Base-by-base conservation (phyloP, 495 filamentous ascomycete genomes). In the Xylaria venustula region DNA sequence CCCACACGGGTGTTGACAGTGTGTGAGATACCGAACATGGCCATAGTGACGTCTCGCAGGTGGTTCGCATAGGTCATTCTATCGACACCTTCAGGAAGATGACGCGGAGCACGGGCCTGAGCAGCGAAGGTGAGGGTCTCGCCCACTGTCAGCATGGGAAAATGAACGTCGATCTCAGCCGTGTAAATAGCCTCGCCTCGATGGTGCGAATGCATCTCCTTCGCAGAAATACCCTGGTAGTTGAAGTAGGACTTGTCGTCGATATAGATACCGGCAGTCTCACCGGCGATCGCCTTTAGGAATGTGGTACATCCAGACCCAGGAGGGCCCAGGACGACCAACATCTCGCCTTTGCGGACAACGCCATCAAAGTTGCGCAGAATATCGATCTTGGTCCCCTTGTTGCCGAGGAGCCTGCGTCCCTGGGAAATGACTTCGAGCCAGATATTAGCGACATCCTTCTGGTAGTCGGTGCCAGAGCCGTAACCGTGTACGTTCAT, bases 161-260 rank as follows among this genome's bases (percentile, higher is more conserved):
- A 92, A 74, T 93, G 89, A 2, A 89, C 83, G 66, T 95, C 91
- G 14, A 85, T 83, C 72, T 93, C 91, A 30, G 89, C 88, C 42
- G 87, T 88, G 68, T 92, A 92, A 67, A 93, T 91, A 67, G 85
- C 87, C 72, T 93, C 89, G 54, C 90, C 90, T 37, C 88, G 85
- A 61, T 90, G 90, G 20, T 82, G 77, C 12, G 74, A 81, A 61
- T 88, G 84, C 84, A 91, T 88, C 61, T 78, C 79, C 69, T 86
- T 75, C 64, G 80, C 74, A 1, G 79, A 69, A 67, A 87, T 80
- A 12, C 84, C 89, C 67, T 92, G 87, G 62, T 92, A 92, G 70
- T 93, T 90, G 60, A 92, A 86, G 50, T 89, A 81, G 0, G 87
- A 81, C 25, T 81, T 72, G 32, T 85, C 72, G 47, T 87, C 87